phyloP scores from a whole-genome alignment of 202 grass and related monocot species.

The Schoenoplectus triqueter region DNA sequence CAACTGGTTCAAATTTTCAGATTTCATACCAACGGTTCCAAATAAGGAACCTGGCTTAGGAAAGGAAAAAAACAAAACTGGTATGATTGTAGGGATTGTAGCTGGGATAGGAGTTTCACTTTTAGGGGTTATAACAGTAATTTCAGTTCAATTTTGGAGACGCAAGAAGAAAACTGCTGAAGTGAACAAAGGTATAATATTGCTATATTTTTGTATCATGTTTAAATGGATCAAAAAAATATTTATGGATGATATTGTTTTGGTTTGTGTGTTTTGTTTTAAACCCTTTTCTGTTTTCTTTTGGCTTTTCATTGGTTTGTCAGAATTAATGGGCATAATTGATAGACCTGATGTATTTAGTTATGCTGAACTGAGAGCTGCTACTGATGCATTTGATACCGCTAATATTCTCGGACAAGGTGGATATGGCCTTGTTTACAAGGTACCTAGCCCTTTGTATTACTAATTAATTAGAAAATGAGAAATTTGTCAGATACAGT shows the following conservation, averaged over 20 bases:
- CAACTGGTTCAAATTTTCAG: conserved; percentile 22
- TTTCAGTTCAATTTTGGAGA: conserved; percentile 32
- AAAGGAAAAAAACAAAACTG: conserved; percentile 26
- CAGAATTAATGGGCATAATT: conserved; percentile 47
- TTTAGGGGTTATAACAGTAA: conserved; percentile 35
- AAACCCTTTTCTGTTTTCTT: background rate
- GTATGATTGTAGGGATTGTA: conserved; percentile 38
- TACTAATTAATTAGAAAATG: background rate
- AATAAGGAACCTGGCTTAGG: conserved; percentile 29
- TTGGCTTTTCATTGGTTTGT: conserved; percentile 12
- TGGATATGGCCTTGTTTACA: conserved; percentile 54
- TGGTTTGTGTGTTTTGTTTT: background rate
- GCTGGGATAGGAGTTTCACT: conserved; percentile 16
- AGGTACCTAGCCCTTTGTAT: conserved; percentile 29
- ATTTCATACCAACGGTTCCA: conserved; percentile 42
- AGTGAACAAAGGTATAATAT: conserved; percentile 34
- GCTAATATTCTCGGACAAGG: conserved; percentile 53
- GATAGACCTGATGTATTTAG: conserved; percentile 46
- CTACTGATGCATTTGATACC: conserved; percentile 46
- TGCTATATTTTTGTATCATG: conserved; percentile 1
- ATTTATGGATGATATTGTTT: background rate
- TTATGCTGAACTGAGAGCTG: conserved; percentile 52
- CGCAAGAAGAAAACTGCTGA: conserved; percentile 27
- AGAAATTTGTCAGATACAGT: background rate
- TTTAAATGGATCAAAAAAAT: background rate